Evolutionary conservation across 805 yeast species (phyloP), one percentile per base, ranked within the genome.

Genomic region (Yueomyces sp.): DNA sequence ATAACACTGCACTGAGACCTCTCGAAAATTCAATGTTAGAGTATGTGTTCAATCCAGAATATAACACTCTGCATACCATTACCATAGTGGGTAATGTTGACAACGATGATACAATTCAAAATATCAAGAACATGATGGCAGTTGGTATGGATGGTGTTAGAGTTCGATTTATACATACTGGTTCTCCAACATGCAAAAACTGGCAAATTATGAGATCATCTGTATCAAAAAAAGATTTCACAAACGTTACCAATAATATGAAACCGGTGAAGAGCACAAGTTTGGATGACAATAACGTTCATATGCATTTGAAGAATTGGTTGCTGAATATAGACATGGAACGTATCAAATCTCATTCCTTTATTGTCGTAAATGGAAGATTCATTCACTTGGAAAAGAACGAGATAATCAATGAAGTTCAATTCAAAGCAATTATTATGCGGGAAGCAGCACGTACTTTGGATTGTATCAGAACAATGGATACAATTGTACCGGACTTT

Each of bases 31-130:
- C 56, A n/a, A 45, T 58, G 4, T 41, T 54, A 5, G 59, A 55
- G 38, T 54, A 53, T 40, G 19, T 43, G 3, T 49, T 47, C 3
- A 45, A 52, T 4, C 43, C 43, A 4, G 46, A 48, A 2, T 48
- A 56, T 28, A 63, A 60, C 26, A n/a, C 52, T 39, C 30, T 56
- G 38, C 64, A 58, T 12, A 64, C 69, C 1, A 39, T 79, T 6
- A 77, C 85, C 60, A 49, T 82, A 8, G 66, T 78, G 42, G 92
- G 85, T 36, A 75, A 79, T 51, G 70, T 80, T 45, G 60, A 65
- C 29, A 52, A 66, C 2, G 31, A 49, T 2, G 39, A 53, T 4
- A 63, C 72, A 5, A 50, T 71, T 30, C 47, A 60, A 4, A 85
- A 81, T 54, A 52, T 81, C 7, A 71, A 33, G 49, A 58, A 37